Conservation (phyloP, 768 basidiomycete genomes). For the Rhizopogon roseolus region DNA sequence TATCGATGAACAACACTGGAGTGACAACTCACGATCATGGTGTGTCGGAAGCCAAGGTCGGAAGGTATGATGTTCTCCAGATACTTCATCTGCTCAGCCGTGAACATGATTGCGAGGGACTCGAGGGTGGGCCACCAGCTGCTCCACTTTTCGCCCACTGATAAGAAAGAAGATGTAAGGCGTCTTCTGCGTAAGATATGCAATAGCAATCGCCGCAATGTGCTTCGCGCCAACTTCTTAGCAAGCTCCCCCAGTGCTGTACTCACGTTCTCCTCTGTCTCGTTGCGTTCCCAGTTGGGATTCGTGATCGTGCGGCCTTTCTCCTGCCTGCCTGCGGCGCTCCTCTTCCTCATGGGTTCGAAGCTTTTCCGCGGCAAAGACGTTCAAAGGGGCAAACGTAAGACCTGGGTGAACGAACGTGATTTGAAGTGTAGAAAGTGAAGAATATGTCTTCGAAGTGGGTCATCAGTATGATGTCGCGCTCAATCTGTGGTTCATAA, state of each 20-base stretch:
- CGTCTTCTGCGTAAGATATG: slow-evolving; percentile 50
- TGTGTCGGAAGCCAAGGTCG: too few relatives aligned
- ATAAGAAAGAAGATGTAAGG: too few relatives aligned
- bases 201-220: slow-evolving; percentile 38
- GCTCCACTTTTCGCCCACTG: too few relatives aligned
- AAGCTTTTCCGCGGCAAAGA: slow-evolving; percentile 36
- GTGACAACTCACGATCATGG: too few relatives aligned
- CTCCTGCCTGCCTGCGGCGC: slow-evolving; percentile 10
- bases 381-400: slow-evolving; percentile 39
- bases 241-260: slow-evolving; percentile 45
- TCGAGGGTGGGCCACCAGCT: too few relatives aligned
- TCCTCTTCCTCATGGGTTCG: slow-evolving; percentile 35
- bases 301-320: slow-evolving; percentile 20
- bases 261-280: slow-evolving; percentile 36
- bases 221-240: slow-evolving; percentile 39
- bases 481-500: slow-evolving; percentile 32
- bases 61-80: too few relatives aligned
- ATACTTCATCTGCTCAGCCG: too few relatives aligned
- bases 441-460: slow-evolving; percentile 9
- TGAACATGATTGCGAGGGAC: too few relatives aligned
- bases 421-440: background rate
- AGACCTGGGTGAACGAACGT: slow-evolving; percentile 18
- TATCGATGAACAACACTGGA: too few relatives aligned
- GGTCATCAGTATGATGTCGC: slow-evolving; percentile 36
- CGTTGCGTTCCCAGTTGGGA: slow-evolving; percentile 38